These are phyloP conservation scores for Coprinopsis cinerea DNA, from an alignment of 768 basidiomycete species.

Conservation along the genomic window DNA sequence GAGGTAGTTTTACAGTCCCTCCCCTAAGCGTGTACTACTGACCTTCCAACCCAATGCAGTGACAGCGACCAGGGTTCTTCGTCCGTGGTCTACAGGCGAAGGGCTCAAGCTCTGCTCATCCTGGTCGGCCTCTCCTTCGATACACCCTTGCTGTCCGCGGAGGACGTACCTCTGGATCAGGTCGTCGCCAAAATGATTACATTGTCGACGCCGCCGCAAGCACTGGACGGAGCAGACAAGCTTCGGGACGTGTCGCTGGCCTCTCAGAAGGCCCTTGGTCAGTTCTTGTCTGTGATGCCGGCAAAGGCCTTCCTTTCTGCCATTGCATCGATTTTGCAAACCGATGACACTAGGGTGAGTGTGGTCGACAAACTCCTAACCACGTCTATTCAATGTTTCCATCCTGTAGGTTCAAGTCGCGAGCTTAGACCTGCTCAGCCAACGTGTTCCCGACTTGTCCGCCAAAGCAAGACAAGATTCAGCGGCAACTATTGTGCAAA, in stretches of 20 bases:
- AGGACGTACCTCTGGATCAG: conserved; percentile 37
- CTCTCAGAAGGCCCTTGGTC: conserved; percentile 47
- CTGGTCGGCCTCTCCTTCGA: conserved; percentile 56
- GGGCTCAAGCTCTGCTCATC: conserved; percentile 61
- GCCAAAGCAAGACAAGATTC: conserved; percentile 47
- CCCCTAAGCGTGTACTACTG: not conserved
- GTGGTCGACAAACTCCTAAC: not conserved
- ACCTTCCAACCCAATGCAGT: conserved; percentile 25
- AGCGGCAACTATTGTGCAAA: conserved; percentile 43
- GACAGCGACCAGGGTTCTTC: conserved; percentile 55
- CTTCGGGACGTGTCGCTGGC: conserved; percentile 36
- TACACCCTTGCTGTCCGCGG: conserved; percentile 16
- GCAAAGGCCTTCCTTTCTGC: conserved; percentile 64
- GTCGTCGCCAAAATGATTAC: conserved; percentile 44
- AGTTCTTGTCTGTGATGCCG: conserved; percentile 57
- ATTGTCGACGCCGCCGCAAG: conserved; percentile 27
- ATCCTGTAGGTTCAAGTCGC: conserved; percentile 51
- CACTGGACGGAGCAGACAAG: conserved; percentile 10
- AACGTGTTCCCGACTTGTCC: conserved; percentile 58
- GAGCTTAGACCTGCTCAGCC: conserved; percentile 64
- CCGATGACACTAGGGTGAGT: conserved; percentile 47
- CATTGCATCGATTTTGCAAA: conserved; percentile 48
- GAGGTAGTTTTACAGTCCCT: conserved; percentile 34
- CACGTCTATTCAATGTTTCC: not conserved
- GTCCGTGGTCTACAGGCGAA: conserved; percentile 42